Percentiles rank a stretch among this genome's conserved stretches.
phyloP scores from a whole-genome alignment of 2,329 filamentous ascomycete genomes.

The Neofusicoccum parvum region DNA sequence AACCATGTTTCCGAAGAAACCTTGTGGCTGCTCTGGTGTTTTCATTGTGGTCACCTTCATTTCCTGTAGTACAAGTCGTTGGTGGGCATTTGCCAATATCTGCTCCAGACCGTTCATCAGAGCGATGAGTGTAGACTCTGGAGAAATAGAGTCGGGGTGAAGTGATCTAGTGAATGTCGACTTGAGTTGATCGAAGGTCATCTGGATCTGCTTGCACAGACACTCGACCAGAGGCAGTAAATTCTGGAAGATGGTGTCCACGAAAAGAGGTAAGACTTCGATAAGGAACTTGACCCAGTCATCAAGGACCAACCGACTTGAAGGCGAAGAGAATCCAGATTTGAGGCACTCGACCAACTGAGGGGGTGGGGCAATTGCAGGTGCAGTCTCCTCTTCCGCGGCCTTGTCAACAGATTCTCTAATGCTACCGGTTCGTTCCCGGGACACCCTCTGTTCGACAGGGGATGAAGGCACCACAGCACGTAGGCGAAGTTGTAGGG shows the following conservation, averaged over 20 bases:
- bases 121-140: slow-evolving; percentile 76
- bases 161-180: slow-evolving; percentile 57
- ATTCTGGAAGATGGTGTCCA: slow-evolving; percentile 83
- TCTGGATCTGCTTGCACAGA: slow-evolving; percentile 75
- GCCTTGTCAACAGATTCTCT: slow-evolving; percentile 45
- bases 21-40: slow-evolving; percentile 78
- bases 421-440: slow-evolving; percentile 14
- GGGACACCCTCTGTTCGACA: neutral
- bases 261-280: slow-evolving; percentile 81
- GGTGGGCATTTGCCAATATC: slow-evolving; percentile 82
- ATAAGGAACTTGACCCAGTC: slow-evolving; percentile 88
- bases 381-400: slow-evolving; percentile 32
- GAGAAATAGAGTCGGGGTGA: slow-evolving; percentile 42
- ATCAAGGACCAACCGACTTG: slow-evolving; percentile 77
- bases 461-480: neutral
- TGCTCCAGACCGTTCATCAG: slow-evolving; percentile 92
- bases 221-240: slow-evolving; percentile 89
- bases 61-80: slow-evolving; percentile 77
- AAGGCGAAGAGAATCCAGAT: slow-evolving; percentile 73
- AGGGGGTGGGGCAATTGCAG: slow-evolving; percentile 60
- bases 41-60: slow-evolving; percentile 68
- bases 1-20: slow-evolving; percentile 93
- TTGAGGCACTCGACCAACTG: slow-evolving; percentile 82
- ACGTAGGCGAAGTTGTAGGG: slow-evolving; percentile 62
- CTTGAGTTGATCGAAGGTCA: slow-evolving; percentile 72